Base-by-base conservation (phyloP, 305 asterid genomes). In the Solanum hybrid region DNA sequence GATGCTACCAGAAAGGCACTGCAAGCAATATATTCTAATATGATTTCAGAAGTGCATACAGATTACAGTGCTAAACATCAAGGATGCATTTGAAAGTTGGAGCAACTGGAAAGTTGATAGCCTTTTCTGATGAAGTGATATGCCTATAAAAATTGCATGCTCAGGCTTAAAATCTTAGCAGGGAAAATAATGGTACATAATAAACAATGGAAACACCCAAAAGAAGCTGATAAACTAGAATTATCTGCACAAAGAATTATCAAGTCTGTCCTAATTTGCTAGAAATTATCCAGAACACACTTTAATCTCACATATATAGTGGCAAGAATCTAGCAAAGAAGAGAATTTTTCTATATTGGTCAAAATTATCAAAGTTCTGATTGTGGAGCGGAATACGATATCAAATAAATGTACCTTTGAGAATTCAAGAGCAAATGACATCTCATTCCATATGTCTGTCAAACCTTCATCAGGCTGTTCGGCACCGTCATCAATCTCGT, bases 361-460 rank as follows among this genome's bases (percentile, higher is more conserved):
- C 22, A 51, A 51, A 82, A 51, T 31, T 51, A 84, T 40, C 17
- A 19, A 84, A 56, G 75, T 10, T 56, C 26, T 56, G 75, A 51
- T 10, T 66, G 78, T 88, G 86, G 56, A 88, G 37, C 29, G 34
- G 75, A 71, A 72, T 32, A 84, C 22, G 4, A 31, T 31, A 60
- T 85, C 76, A 85, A 86, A 69, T 34, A 89, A 37, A 88, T 88
- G 77, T 92, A 97, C 99, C 99, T 96, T 96, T 85, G 98, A 94
- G 94, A 91, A 91, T 93, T 96, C 99, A 56, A 96, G 86, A 32
- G 96, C 98, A 91, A 95, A 92, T 35, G 91, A 87, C 99, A 97
- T 95, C 90, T 95, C 95, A 75, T 92, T 94, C 99, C 99, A 97
- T 76, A 96, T 96, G 90, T 95, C 98, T 89, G 92, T 95, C 73